Conservation (phyloP, 371 early-diverging fungal species). For the Mucor piriformis region DNA sequence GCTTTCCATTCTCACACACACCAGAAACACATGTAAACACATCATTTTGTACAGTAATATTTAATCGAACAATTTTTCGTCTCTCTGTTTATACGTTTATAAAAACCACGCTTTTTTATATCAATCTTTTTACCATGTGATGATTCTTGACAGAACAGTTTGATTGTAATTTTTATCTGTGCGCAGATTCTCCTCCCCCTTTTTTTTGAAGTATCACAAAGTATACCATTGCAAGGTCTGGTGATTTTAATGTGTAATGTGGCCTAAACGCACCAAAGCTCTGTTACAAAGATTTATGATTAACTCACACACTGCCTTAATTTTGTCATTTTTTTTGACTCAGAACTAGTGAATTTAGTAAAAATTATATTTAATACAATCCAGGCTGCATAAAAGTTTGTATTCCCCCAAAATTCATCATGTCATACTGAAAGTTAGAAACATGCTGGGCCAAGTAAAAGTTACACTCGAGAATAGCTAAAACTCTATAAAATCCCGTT, state of each 20-base stretch:
- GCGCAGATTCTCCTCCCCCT: too few species aligned
- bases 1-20: background rate
- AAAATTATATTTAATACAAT: conserved; percentile 4
- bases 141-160: background rate
- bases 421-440: conserved; percentile 6
- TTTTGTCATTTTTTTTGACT: too few species aligned
- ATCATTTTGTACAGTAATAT: conserved; percentile 2
- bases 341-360: conserved; percentile 17
- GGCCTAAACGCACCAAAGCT: conserved; percentile 16
- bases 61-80: too few species aligned
- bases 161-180: background rate
- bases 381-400: conserved; percentile 18
- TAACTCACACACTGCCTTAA: conserved; percentile 14
- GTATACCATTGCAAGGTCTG: conserved; percentile 7
- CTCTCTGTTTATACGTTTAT: background rate
- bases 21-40: conserved; percentile 2
- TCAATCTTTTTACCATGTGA: background rate
- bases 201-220: too few species aligned
- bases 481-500: too few species aligned
- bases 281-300: conserved; percentile 1
- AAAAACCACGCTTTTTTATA: background rate
- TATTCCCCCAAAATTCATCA: conserved; percentile 3
- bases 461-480: too few species aligned
- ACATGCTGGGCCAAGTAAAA: too few species aligned
- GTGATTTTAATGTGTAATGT: conserved; percentile 22